Evolutionary conservation across 768 basidiomycete genomes (phyloP).

Genomic region (Suillus ampliporus): DNA sequence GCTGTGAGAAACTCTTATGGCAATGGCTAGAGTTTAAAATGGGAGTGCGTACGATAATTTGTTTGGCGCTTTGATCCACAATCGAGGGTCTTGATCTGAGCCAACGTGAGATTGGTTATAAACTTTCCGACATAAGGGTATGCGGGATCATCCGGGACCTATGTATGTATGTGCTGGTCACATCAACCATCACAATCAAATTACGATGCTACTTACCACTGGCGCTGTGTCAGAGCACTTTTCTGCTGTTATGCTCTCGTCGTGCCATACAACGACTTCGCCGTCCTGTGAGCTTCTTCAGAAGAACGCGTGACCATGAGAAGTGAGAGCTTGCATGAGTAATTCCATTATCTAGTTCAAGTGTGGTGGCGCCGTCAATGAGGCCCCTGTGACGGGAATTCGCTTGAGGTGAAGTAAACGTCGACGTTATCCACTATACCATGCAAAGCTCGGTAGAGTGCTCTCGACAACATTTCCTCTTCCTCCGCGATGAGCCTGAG

Average conservation of each 20-base stretch:
- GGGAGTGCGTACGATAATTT: constrained; percentile 55
- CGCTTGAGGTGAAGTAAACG: constrained; percentile 11
- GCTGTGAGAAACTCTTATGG: constrained; percentile 42
- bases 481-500: constrained; percentile 76
- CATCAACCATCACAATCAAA: constrained; percentile 8
- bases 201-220: constrained; percentile 47
- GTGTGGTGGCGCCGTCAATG: constrained; percentile 74
- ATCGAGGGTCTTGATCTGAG: constrained; percentile 81
- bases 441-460: constrained; percentile 76
- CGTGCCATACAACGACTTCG: constrained; percentile 81
- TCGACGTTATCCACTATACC: constrained; percentile 46
- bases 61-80: constrained; percentile 72
- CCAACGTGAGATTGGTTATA: constrained; percentile 77
- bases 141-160: constrained; percentile 62
- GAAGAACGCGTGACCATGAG: constrained; percentile 6
- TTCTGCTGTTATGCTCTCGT: constrained; percentile 61
- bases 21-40: not conserved
- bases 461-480: constrained; percentile 79
- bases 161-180: constrained; percentile 1
- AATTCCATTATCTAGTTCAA: constrained; percentile 82
- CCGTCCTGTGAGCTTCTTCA: constrained; percentile 58
- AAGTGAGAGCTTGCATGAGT: constrained; percentile 54
- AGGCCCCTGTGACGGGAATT: constrained; percentile 57
- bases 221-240: constrained; percentile 77
- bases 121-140: constrained; percentile 82